Evolutionary conservation across 148 eudicot genomes (phyloP), one percentile per base, ranked within the genome.

Genomic region (Camellia japonica): DNA sequence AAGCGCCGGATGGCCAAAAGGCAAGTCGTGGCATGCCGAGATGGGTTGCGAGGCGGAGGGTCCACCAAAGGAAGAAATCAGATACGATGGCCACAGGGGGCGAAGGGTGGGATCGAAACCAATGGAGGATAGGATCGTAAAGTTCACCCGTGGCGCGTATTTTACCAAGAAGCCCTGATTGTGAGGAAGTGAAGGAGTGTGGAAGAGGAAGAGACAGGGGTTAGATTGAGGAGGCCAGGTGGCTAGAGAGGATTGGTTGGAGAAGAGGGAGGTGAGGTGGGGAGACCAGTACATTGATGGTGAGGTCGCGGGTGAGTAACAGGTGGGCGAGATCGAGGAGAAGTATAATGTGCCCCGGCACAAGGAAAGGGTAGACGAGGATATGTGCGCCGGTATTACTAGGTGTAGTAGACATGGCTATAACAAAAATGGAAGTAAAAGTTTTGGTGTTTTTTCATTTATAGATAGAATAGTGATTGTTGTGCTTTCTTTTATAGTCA

Each of bases 11-110:
- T 0, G 90, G 63, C 84, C 76, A 87, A 46, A 92, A 92, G 3
- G 71, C 88, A 10, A 90, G 59, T 67, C 91, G 71, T 1, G 90
- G 92, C 8, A 92, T 73, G 7, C 83, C 80, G 23, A 90, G 79
- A 9, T 85, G 41, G 20, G 70, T 3, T 0, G 92, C 91, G 60
- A 90, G 62, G 16, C 51, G 43, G 6, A 87, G 81, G 30, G 92
- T 91, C 84, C 81, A 93, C 3, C 94, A 92, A 14, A 93, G 91
- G 82, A 91, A 87, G 79, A 86, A 83, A 80, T 93, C 97, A 49
- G 91, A 91, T 18, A 90, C 2, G 63, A 91, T 79, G 61, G 88
- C 87, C 58, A 82, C 86, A 44, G 95, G 93, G 15, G 95, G 95
- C 16, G 63, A 68, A 51, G 82, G 82, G 62, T 89, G 87, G 76